Percentiles rank a stretch among this genome's conserved stretches.
These are phyloP conservation scores for Xylaria sp. DNA, from an alignment of 2,329 filamentous ascomycete genomes.

Conservation along the genomic window DNA sequence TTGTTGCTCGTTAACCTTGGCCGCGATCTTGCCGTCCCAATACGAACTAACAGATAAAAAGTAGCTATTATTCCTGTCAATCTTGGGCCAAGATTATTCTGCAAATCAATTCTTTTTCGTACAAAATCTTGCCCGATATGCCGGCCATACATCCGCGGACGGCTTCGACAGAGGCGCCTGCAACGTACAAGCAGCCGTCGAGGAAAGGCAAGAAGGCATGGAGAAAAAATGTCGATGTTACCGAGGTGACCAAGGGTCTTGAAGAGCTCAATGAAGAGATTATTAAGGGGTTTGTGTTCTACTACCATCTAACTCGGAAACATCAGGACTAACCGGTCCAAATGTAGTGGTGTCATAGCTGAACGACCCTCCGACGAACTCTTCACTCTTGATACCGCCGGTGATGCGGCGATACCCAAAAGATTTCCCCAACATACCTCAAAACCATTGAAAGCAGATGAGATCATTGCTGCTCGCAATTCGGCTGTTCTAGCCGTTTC, in stretches of 20 bases:
- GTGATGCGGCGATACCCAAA: conserved; percentile 72
- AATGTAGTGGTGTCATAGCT: conserved; percentile 78
- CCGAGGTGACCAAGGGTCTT: conserved; percentile 84
- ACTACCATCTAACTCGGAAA: background rate
- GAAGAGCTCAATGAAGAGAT: conserved; percentile 88
- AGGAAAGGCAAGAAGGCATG: conserved; percentile 98
- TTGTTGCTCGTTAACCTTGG: conserved; percentile 1
- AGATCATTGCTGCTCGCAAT: conserved; percentile 82
- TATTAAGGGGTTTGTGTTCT: conserved; percentile 76
- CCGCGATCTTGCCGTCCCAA: conserved; percentile 1
- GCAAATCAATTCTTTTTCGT: background rate
- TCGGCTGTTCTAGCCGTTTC: conserved; percentile 84
- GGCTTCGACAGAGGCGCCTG: conserved; percentile 70
- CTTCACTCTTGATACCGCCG: conserved; percentile 82
- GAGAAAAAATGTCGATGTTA: conserved; percentile 97
- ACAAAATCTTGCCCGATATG: conserved; percentile 53
- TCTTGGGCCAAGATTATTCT: background rate
- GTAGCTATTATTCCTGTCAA: background rate
- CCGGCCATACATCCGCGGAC: conserved; percentile 61
- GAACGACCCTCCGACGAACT: conserved; percentile 86
- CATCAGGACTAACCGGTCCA: conserved; percentile 11
- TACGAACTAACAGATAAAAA: background rate
- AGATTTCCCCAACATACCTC: conserved; percentile 72
- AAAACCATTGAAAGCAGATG: conserved; percentile 87
- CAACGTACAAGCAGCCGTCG: conserved; percentile 87